Percentiles rank a stretch among this genome's conserved stretches.
phyloP scores from a whole-genome alignment of 1,139 yeast genomes.

The Lodderomyces oxycetoniae region DNA sequence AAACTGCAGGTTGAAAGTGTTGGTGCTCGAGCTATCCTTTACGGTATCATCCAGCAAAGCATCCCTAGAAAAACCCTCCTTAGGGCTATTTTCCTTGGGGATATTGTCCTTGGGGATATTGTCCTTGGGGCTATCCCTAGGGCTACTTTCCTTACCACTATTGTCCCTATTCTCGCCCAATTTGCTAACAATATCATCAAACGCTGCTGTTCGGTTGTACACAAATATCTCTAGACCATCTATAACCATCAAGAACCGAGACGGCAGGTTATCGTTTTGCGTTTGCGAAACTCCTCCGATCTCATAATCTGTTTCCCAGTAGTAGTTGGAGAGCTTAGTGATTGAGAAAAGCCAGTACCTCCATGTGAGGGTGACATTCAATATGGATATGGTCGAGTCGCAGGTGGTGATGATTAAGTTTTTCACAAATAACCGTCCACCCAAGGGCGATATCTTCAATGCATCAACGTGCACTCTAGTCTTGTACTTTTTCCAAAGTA shows the following conservation, averaged over 20 bases:
- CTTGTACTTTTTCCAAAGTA: slow-evolving; percentile 60
- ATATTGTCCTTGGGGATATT: slow-evolving; percentile 1
- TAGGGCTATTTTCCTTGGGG: neutral
- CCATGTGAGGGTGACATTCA: slow-evolving; percentile 80
- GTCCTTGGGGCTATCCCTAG: neutral
- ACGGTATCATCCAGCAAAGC: neutral
- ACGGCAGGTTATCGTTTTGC: slow-evolving; percentile 48
- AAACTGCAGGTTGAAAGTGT: too few species aligned
- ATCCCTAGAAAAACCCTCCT: slow-evolving; percentile 1
- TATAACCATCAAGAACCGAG: slow-evolving; percentile 54
- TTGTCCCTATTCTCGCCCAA: slow-evolving; percentile 22
- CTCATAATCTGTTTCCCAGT: slow-evolving; percentile 20
- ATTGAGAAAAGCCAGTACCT: slow-evolving; percentile 70
- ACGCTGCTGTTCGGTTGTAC: slow-evolving; percentile 75
- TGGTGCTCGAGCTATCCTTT: neutral
- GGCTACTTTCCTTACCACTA: slow-evolving; percentile 1
- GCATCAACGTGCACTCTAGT: slow-evolving; percentile 66
- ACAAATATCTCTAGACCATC: slow-evolving; percentile 81
- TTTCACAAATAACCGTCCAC: slow-evolving; percentile 76
- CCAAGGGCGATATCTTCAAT: slow-evolving; percentile 67
- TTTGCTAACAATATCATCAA: slow-evolving; percentile 55
- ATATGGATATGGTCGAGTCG: slow-evolving; percentile 64
- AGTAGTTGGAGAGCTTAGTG: slow-evolving; percentile 45
- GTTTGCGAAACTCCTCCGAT: slow-evolving; percentile 13
- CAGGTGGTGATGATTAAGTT: slow-evolving; percentile 67